Evolutionary conservation across 2,329 filamentous ascomycete genomes (phyloP).

Genomic region (Fusarium transvaalense): DNA sequence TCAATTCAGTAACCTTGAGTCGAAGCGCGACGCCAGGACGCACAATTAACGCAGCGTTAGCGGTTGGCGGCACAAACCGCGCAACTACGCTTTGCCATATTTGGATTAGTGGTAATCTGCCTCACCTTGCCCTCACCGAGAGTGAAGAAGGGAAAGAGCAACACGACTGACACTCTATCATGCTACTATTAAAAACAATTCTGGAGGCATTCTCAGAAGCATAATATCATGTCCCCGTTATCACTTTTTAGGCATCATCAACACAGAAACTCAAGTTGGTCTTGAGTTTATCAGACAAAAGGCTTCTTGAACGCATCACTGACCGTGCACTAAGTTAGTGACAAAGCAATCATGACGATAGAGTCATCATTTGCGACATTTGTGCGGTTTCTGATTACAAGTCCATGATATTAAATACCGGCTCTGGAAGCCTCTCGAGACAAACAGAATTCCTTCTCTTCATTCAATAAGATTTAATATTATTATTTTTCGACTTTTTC

Average conservation of each 20-base stretch:
- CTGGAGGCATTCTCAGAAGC: neutral
- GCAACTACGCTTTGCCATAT: conserved; percentile 12
- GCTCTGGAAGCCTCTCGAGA: conserved; percentile 17
- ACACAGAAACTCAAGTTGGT: neutral
- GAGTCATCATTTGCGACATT: conserved; percentile 50
- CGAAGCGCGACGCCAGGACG: neutral
- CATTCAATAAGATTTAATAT: neutral
- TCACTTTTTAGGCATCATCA: neutral
- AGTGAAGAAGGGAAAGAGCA: neutral
- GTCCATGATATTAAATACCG: conserved; percentile 32
- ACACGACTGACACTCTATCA: neutral
- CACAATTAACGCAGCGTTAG: conserved; percentile 7
- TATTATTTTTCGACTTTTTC: neutral
- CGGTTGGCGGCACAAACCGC: conserved; percentile 5
- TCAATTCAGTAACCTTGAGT: neutral
- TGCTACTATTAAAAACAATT: neutral
- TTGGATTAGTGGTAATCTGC: neutral
- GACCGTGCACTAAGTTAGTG: conserved; percentile 35
- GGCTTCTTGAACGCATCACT: neutral
- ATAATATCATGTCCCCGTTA: neutral
- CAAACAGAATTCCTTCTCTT: conserved; percentile 18
- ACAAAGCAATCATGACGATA: conserved; percentile 34
- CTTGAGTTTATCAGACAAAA: neutral
- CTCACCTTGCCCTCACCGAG: conserved; percentile 10
- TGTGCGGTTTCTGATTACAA: conserved; percentile 53